Evolutionary conservation across 345 rosid genomes (phyloP).

Genomic region (Combretum micranthum): DNA sequence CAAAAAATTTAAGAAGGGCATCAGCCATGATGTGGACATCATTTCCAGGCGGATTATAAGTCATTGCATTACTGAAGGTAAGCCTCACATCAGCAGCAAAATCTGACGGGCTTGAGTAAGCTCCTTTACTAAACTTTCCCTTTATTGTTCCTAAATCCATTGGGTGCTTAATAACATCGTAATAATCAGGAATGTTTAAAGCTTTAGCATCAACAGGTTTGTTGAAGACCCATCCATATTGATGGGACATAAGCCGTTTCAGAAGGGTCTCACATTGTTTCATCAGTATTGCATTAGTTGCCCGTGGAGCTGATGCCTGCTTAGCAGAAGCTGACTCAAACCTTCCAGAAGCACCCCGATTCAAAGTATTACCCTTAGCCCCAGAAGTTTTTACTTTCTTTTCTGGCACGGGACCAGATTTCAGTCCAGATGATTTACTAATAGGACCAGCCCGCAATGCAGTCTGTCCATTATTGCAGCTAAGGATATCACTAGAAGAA

Average conservation of each 20-base stretch:
- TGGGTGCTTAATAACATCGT: slow-evolving; percentile 65
- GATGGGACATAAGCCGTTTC: slow-evolving; percentile 67
- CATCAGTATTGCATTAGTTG: slow-evolving; percentile 50
- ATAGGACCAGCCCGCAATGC: slow-evolving; percentile 24
- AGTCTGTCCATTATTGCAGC: slow-evolving; percentile 48
- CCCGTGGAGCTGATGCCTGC: slow-evolving; percentile 25
- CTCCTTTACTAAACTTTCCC: slow-evolving; percentile 48
- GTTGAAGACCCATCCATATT: slow-evolving; percentile 75
- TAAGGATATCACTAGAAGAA: slow-evolving; percentile 57
- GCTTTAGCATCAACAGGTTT: slow-evolving; percentile 77
- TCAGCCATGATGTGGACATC: slow-evolving; percentile 82
- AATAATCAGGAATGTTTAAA: slow-evolving; percentile 83
- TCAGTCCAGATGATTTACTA: slow-evolving; percentile 33
- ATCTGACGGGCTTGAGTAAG: slow-evolving; percentile 66
- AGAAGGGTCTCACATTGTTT: slow-evolving; percentile 72
- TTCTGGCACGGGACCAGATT: slow-evolving; percentile 23
- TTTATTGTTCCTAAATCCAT: slow-evolving; percentile 91
- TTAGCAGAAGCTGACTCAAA: slow-evolving; percentile 31
- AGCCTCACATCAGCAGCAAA: slow-evolving; percentile 83
- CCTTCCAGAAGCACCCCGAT: slow-evolving; percentile 48
- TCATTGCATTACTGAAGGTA: slow-evolving; percentile 80
- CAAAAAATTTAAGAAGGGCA: slow-evolving; percentile 62
- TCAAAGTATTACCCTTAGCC: slow-evolving; percentile 30
- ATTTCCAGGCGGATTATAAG: slow-evolving; percentile 85
- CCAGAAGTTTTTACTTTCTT: slow-evolving; percentile 42